A percentile compares a stretch with the other conserved stretches of the same genome.
Evolutionary conservation across 1,284 basidiomycete genomes (phyloP).

Genomic region (Cryptococcus neoformans): DNA sequence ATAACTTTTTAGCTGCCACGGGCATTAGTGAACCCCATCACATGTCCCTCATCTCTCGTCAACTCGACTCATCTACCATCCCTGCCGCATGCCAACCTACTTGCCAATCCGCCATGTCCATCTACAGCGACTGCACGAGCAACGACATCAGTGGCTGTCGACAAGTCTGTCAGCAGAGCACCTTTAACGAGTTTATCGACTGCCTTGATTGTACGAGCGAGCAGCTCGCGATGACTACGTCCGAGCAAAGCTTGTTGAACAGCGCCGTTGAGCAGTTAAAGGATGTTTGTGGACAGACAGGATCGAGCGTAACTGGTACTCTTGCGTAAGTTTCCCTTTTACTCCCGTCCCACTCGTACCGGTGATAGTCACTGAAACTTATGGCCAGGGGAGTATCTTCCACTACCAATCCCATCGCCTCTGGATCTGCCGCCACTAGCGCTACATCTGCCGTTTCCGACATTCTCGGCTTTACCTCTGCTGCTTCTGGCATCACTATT

Average conservation of each 20-base stretch:
- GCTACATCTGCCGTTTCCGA: not conserved
- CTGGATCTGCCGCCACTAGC: not conserved
- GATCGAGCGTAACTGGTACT: constrained; percentile 19
- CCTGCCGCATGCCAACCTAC: constrained; percentile 20
- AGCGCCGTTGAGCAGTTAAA: constrained; percentile 20
- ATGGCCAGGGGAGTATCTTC: not conserved
- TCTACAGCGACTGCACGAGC: constrained; percentile 43
- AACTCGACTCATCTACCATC: constrained; percentile 22
- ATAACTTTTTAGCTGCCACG: not conserved
- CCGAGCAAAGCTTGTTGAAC: constrained; percentile 17
- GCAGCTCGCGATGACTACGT: constrained; percentile 15
- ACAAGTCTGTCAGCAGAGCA: constrained; percentile 24
- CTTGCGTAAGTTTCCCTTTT: constrained; percentile 7
- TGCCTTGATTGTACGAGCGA: constrained; percentile 25
- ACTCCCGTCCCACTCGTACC: not conserved
- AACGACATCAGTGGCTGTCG: constrained; percentile 27
- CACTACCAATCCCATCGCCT: not conserved
- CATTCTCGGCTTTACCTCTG: constrained; percentile 3
- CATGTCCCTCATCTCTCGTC: constrained; percentile 20
- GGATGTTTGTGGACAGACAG: constrained; percentile 19
- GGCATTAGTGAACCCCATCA: constrained; percentile 11
- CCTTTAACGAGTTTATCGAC: constrained; percentile 21
- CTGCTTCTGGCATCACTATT: constrained; percentile 6
- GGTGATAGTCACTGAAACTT: not conserved
- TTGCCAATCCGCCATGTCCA: constrained; percentile 20